Evolutionary conservation across 2,329 filamentous ascomycete genomes (phyloP), one percentile per base, ranked within the genome.

Genomic region (Dactylellina sp.): DNA sequence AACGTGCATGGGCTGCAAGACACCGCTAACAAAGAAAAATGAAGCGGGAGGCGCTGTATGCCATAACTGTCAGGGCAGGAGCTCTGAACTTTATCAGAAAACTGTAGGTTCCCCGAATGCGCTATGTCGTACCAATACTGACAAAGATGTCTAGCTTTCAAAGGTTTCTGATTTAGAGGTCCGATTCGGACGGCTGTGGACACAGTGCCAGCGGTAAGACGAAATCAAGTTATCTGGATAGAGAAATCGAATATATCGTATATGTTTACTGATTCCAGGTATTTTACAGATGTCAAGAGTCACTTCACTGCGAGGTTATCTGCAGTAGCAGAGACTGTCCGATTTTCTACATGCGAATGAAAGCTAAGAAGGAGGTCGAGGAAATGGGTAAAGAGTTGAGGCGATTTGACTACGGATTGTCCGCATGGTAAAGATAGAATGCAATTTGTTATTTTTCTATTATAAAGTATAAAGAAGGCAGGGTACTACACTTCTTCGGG

Each of bases 281-380:
- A 94, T 81, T 32, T 5, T 95, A 98, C 84, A 86, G 95, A 44
- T 99, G 95, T 81, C 95, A 99, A 83, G 95, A 93, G 62, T 97
- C 93, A 83, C 91, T 99, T 86, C 95, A 99, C 83, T 95, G 92
- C 81, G 95, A 99, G 82, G 96, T 99, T 62, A 98, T 99, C 78
- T 99, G 95, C 84, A 93, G 90, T 76, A 94, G 90, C 81, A 91
- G 93, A 81, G 95, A 99, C 84, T 99, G 95, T 80, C 95, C 95
- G 0, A 99, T 99, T 79, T 99, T 99, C 82, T 99, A 99, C 82
- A 99, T 99, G 95, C 89, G 95, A 2, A 99, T 99, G 95, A 99
- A 99, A 86, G 94, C 94, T 32, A 96, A 97, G 86, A 99, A 99
- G 85, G 95, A 99, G 81, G 89, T 98, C 40, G 94, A 98, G 81